Percentiles rank a stretch among this genome's conserved stretches.
Evolutionary conservation across 1,284 basidiomycete species (phyloP).

Genomic region (Amylostereum areolatum): DNA sequence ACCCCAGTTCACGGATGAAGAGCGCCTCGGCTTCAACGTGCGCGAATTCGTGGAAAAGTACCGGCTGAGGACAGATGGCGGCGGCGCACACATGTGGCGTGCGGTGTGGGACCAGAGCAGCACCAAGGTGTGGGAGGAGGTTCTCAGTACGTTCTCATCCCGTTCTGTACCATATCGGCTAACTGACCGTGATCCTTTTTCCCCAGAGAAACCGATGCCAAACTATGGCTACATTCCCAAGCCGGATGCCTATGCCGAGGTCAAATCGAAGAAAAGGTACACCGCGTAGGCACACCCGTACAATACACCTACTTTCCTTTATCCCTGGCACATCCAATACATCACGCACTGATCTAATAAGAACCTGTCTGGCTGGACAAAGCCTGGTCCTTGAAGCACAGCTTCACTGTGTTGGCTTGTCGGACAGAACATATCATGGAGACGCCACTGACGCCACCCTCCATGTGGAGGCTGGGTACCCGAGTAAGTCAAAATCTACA

Average conservation of each 20-base stretch:
- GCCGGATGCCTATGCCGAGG: conserved; percentile 45
- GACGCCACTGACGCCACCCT: too few relatives aligned
- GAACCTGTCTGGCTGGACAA: too few relatives aligned
- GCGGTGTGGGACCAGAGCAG: conserved; percentile 71
- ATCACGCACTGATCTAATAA: too few relatives aligned
- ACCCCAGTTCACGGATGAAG: conserved; percentile 27
- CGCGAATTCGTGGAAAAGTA: conserved; percentile 55
- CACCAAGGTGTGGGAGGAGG: conserved; percentile 57
- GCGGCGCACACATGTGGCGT: conserved; percentile 82
- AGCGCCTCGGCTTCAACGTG: conserved; percentile 58
- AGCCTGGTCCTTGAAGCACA: too few relatives aligned
- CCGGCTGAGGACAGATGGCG: conserved; percentile 48
- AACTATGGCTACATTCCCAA: conserved; percentile 52
- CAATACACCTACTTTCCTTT: too few relatives aligned
- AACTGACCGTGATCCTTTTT: conserved; percentile 4
- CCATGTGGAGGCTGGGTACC: too few relatives aligned
- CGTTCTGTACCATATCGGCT: neutral
- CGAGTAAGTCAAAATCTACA: too few relatives aligned
- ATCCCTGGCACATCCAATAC: too few relatives aligned
- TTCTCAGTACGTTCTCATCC: conserved; percentile 53
- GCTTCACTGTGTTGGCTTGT: too few relatives aligned
- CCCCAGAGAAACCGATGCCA: conserved; percentile 55
- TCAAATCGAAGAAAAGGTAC: conserved; percentile 52
- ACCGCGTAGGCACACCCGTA: too few relatives aligned
- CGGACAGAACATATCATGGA: too few relatives aligned